Base-by-base conservation (phyloP, 2,329 filamentous ascomycete species). In the Colletotrichum graminicola region DNA sequence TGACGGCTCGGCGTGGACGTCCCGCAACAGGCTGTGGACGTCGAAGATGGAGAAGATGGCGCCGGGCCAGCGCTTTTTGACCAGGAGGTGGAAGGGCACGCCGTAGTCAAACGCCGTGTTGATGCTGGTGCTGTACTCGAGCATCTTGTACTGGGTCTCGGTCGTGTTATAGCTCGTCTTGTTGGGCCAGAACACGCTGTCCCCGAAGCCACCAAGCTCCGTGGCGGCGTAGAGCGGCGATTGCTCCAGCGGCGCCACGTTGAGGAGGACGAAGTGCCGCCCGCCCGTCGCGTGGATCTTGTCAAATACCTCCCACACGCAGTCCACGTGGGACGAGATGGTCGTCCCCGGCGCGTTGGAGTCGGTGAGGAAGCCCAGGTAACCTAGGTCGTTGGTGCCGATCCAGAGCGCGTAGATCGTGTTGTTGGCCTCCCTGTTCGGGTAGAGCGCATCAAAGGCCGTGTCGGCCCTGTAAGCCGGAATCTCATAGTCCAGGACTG, bases 401-500 rank as follows among this genome's bases (percentile, higher is more conserved):
- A 95, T 94, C 92, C 92, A 95, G 62, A 95, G 87, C 1, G 89
- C 86, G 76, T 94, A 95, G 2, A 93, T 89, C 0, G 92, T 93
- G 73, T 90, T 89, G 39, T 87, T 80, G 1, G 85, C 75, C 2
- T 83, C 84, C 56, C 85, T 80, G 73, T 84, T 76, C 0, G 80
- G 79, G 73, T 85, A 87, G 5, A 88, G 78, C 2, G 81, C 78
- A 67, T 80, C 78, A 63, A 79, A 84, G 5, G 78, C 77, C 4
- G 82, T 74, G 65, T 91, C 89, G 26, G 84, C 84, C 72, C 84
- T 76, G 77, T 88, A 91, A 1, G 87, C 86, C 0, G 88, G 85
- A 4, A 92, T 78, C 79, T 91, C 85, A 75, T 92, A 91, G 49
- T 89, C 88, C 0, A 87, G 77, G 1, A 92, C 87, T 1, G 89